These are phyloP conservation scores for Scheffersomyces stambukii DNA, from an alignment of 1,139 yeast genomes.

Conservation along the genomic window DNA sequence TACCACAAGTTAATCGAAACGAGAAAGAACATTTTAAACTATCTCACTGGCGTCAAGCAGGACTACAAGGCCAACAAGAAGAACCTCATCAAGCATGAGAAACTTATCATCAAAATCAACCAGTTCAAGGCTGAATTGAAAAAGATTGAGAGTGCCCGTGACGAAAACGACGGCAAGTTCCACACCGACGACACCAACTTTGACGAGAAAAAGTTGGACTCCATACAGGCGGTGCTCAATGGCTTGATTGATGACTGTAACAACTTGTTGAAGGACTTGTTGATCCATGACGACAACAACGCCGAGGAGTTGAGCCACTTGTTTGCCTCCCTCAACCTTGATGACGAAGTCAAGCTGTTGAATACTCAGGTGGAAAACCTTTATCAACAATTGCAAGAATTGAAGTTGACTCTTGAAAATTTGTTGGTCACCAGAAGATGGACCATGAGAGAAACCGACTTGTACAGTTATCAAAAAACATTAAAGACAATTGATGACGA, in stretches of 20 bases:
- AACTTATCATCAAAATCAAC: conserved; percentile 9
- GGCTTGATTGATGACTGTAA: conserved; percentile 81
- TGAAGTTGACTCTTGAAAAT: conserved; percentile 74
- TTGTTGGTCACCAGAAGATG: conserved; percentile 88
- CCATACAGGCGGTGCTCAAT: conserved; percentile 57
- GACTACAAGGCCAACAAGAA: conserved; percentile 27
- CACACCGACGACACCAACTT: conserved; percentile 12
- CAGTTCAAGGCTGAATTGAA: conserved; percentile 24
- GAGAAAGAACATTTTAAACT: conserved; percentile 31
- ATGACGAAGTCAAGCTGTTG: conserved; percentile 4
- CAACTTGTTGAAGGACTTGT: conserved; percentile 65
- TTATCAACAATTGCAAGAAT: conserved; percentile 45
- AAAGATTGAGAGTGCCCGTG: conserved; percentile 29
- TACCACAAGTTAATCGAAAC: conserved; percentile 45
- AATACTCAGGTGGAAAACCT: conserved; percentile 15
- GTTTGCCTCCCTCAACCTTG: conserved; percentile 15
- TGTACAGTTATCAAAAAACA: conserved; percentile 73
- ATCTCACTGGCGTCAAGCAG: conserved; percentile 21
- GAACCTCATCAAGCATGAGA: conserved; percentile 23
- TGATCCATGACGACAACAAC: conserved; percentile 28
- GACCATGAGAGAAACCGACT: conserved; percentile 94
- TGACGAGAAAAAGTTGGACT: conserved; percentile 19
- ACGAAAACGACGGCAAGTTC: conserved; percentile 31
- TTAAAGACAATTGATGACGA: conserved; percentile 69
- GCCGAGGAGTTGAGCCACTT: conserved; percentile 4